Percentiles rank a stretch among this genome's conserved stretches.
These are phyloP conservation scores for Colletotrichum graminicola DNA, from an alignment of 2,329 filamentous ascomycete species.

Conservation along the genomic window DNA sequence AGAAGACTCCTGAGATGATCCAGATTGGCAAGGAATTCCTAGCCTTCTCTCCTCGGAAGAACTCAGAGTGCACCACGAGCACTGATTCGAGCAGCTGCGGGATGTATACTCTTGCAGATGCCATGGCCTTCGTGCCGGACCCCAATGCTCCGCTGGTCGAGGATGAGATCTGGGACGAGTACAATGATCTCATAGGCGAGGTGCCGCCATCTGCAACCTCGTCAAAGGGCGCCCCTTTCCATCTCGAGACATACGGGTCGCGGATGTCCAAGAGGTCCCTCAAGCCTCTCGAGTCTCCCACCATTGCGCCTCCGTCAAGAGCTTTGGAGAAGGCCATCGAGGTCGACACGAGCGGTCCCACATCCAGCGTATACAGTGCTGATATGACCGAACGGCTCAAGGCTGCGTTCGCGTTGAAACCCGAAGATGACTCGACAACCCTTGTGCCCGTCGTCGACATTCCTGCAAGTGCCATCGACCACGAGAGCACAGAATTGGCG, in stretches of 20 bases:
- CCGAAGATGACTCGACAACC: slow-evolving; percentile 55
- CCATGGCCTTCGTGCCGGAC: slow-evolving; percentile 75
- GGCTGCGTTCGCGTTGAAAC: slow-evolving; percentile 57
- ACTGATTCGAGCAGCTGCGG: slow-evolving; percentile 71
- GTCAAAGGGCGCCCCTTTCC: slow-evolving; percentile 68
- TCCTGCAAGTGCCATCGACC: slow-evolving; percentile 42
- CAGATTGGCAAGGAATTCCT: slow-evolving; percentile 73
- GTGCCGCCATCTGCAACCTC: slow-evolving; percentile 66
- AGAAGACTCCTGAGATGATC: slow-evolving; percentile 49
- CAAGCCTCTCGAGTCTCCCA: slow-evolving; percentile 62
- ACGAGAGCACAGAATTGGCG: slow-evolving; percentile 45
- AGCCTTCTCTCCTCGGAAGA: slow-evolving; percentile 78
- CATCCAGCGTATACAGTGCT: slow-evolving; percentile 66
- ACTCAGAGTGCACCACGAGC: slow-evolving; percentile 71
- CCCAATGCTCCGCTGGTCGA: slow-evolving; percentile 74
- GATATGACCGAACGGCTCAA: slow-evolving; percentile 68
- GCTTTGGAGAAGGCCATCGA: slow-evolving; percentile 19
- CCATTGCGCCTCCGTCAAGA: slow-evolving; percentile 48
- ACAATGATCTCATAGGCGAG: slow-evolving; percentile 87
- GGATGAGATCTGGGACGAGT: slow-evolving; percentile 95
- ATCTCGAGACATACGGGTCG: slow-evolving; percentile 63
- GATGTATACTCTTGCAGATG: slow-evolving; percentile 68
- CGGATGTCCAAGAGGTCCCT: slow-evolving; percentile 52
- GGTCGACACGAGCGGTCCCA: slow-evolving; percentile 48
- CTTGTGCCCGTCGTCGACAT: slow-evolving; percentile 60